These are phyloP conservation scores for Penicillium sp. DNA, from an alignment of 2,329 filamentous ascomycete species.

Conservation along the genomic window DNA sequence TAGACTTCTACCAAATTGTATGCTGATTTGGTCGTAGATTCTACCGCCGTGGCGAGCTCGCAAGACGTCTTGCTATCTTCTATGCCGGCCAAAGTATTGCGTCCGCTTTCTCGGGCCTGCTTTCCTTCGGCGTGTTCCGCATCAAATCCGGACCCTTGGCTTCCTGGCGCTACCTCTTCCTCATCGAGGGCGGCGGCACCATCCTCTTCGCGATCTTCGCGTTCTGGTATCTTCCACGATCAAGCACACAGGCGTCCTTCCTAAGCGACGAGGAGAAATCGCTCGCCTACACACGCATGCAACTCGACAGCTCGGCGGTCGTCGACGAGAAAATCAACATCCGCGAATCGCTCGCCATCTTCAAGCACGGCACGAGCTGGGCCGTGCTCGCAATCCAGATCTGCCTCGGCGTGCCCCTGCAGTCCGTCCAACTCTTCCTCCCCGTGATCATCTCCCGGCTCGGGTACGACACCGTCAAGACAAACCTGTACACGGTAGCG, in stretches of 20 bases:
- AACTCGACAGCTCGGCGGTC: conserved; percentile 37
- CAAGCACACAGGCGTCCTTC: conserved; percentile 45
- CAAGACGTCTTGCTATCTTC: conserved; percentile 72
- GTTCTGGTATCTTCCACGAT: conserved; percentile 44
- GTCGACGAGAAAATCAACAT: conserved; percentile 37
- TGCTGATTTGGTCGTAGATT: conserved; percentile 36
- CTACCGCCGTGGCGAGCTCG: conserved; percentile 73
- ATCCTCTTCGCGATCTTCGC: conserved; percentile 43
- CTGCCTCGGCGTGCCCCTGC: conserved; percentile 34
- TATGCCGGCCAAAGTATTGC: conserved; percentile 78
- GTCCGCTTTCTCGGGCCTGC: conserved; percentile 46
- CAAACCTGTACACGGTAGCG: conserved; percentile 69
- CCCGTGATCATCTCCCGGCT: conserved; percentile 35
- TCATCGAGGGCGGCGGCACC: conserved; percentile 51
- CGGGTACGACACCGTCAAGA: conserved; percentile 61
- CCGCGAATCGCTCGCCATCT: conserved; percentile 32
- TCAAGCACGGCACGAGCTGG: conserved; percentile 34
- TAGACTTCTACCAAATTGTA: too few relatives aligned
- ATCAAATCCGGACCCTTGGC: conserved; percentile 41
- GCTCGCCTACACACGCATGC: conserved; percentile 41
- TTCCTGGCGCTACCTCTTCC: conserved; percentile 52
- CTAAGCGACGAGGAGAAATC: conserved; percentile 42
- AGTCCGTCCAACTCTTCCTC: conserved; percentile 34
- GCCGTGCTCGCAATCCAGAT: conserved; percentile 33
- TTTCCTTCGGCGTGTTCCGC: conserved; percentile 48